Conservation (phyloP, 208 protist genomes). For the Trypanosomatidae sp. region DNA sequence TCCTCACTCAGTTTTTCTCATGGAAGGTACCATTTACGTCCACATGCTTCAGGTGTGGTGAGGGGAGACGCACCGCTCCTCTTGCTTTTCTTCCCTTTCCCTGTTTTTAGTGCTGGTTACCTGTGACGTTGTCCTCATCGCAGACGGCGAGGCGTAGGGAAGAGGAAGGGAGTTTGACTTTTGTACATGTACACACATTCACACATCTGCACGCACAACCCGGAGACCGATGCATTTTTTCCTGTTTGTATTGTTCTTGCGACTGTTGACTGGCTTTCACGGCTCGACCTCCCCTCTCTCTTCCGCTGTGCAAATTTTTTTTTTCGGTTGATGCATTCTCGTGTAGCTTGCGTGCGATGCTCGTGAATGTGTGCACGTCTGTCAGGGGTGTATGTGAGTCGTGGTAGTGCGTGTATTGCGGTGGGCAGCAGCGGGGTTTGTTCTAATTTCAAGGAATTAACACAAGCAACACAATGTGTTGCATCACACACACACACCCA, state of each 20-base stretch:
- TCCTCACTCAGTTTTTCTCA: conserved; percentile 13
- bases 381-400: neutral
- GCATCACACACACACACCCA: neutral
- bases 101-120: neutral
- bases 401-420: neutral
- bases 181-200: conserved; percentile 1
- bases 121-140: neutral
- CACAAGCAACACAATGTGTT: neutral
- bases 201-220: conserved; percentile 1
- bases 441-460: neutral
- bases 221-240: neutral
- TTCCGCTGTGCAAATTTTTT: neutral
- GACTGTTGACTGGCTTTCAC: neutral
- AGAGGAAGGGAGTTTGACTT: neutral
- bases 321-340: neutral
- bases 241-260: neutral
- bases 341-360: neutral
- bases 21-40: neutral
- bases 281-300: neutral
- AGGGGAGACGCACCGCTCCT: conserved; percentile 3
- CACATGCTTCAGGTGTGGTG: neutral
- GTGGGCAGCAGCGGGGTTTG: neutral
- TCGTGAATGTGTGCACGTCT: conserved; percentile 2
- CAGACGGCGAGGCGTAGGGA: neutral
- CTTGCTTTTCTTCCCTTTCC: conserved; percentile 11